A percentile compares a stretch with the other conserved stretches of the same genome.
phyloP scores from a whole-genome alignment of 768 basidiomycete genomes.

The Infundibulicybe gibba region DNA sequence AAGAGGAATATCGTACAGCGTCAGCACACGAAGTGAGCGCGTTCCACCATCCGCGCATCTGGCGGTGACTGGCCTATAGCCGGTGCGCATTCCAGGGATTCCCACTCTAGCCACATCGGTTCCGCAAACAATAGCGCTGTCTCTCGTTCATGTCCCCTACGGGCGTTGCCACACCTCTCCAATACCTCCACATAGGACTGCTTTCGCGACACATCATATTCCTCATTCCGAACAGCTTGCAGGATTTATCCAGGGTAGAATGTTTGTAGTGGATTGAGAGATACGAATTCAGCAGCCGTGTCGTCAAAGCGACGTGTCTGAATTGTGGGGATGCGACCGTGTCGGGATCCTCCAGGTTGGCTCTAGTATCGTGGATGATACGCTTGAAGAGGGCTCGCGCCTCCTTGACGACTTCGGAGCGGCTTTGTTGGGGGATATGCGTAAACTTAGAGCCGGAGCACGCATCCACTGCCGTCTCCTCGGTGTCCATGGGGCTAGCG shows the following conservation, averaged over 20 bases:
- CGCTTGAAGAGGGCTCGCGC: slow-evolving; percentile 60
- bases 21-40: slow-evolving; percentile 61
- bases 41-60: slow-evolving; percentile 58
- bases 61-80: slow-evolving; percentile 22
- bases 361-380: slow-evolving; percentile 43
- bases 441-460: slow-evolving; percentile 30
- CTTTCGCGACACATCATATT: slow-evolving; percentile 39
- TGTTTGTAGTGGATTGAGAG: slow-evolving; percentile 70
- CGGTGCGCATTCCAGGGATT: slow-evolving; percentile 36
- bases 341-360: neutral
- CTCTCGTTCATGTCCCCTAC: slow-evolving; percentile 41
- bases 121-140: slow-evolving; percentile 50
- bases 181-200: slow-evolving; percentile 63
- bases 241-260: slow-evolving; percentile 41
- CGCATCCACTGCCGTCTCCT: slow-evolving; percentile 6
- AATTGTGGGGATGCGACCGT: slow-evolving; percentile 37
- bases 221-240: slow-evolving; percentile 43
- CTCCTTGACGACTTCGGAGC: slow-evolving; percentile 70
- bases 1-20: slow-evolving; percentile 44
- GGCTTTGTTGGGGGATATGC: slow-evolving; percentile 68
- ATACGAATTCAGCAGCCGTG: slow-evolving; percentile 76
- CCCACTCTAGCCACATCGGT: slow-evolving; percentile 69
- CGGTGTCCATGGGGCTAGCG: neutral
- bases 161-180: slow-evolving; percentile 52
- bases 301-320: slow-evolving; percentile 47